Conservation (phyloP, 805 yeast genomes). For the Debaryomyces hansenii region DNA sequence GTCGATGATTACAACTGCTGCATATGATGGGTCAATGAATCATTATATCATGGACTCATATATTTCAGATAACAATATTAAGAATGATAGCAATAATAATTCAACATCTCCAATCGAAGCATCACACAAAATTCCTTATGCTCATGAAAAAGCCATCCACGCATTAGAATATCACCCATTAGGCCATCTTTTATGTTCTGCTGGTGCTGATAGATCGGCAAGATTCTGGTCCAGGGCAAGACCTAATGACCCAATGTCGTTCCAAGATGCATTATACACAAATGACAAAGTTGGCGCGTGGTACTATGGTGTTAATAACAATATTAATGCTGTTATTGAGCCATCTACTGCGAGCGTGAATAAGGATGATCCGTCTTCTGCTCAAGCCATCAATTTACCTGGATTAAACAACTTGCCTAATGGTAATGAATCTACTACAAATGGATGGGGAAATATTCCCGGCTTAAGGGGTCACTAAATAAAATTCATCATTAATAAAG, state of each 20-base stretch:
- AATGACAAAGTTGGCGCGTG: conserved; percentile 48
- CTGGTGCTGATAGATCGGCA: conserved; percentile 90
- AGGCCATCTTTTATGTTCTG: conserved; percentile 89
- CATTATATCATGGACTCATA: conserved; percentile 67
- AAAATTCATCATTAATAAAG: not conserved
- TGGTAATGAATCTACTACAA: conserved; percentile 6
- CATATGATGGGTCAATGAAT: conserved; percentile 83
- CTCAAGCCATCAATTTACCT: conserved; percentile 19
- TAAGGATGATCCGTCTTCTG: conserved; percentile 4
- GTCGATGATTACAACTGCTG: conserved; percentile 76
- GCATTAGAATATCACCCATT: conserved; percentile 89
- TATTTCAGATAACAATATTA: conserved; percentile 32
- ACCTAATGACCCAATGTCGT: conserved; percentile 84
- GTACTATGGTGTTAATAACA: conserved; percentile 48
- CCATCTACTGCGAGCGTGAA: conserved; percentile 11
- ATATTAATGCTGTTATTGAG: conserved; percentile 41
- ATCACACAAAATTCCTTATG: conserved; percentile 74
- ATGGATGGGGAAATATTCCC: conserved; percentile 13
- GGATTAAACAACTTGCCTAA: conserved; percentile 21
- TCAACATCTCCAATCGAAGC: conserved; percentile 38
- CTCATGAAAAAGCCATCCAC: conserved; percentile 92
- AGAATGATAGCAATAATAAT: conserved; percentile 12
- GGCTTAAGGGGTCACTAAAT: conserved; percentile 16
- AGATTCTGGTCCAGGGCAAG: conserved; percentile 93
- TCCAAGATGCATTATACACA: conserved; percentile 79